Evolutionary conservation across 2,329 filamentous ascomycete genomes (phyloP).

Genomic region (Trichoderma atroviride): DNA sequence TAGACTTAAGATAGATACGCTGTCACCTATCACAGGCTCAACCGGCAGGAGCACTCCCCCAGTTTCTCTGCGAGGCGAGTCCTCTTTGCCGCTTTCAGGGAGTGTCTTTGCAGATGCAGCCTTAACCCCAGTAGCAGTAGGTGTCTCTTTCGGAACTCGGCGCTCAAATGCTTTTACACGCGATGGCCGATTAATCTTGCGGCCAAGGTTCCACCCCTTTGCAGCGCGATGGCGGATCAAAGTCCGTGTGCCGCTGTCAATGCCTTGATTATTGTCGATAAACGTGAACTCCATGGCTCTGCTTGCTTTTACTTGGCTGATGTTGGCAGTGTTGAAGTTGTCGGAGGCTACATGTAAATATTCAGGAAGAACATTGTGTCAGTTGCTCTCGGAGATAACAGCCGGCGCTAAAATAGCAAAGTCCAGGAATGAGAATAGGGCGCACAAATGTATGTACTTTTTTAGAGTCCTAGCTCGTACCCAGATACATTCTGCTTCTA

Average conservation of each 20-base stretch:
- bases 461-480: background rate
- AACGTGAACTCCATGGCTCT: background rate
- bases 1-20: background rate
- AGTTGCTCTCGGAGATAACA: background rate
- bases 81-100: background rate
- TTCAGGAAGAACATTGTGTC: background rate
- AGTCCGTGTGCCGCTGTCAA: background rate
- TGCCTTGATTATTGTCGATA: background rate
- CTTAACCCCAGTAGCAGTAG: background rate
- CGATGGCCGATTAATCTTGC: slow-evolving; percentile 7
- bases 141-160: background rate
- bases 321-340: background rate
- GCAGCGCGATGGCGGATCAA: background rate
- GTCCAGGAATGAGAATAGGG: background rate
- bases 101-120: background rate
- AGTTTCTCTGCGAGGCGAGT: background rate
- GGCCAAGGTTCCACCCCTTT: background rate
- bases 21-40: background rate
- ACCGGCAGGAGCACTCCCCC: background rate
- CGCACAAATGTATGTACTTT: background rate
- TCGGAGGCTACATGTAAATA: background rate
- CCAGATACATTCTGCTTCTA: background rate
- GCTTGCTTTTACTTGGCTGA: background rate
- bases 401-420: background rate
- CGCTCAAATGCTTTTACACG: slow-evolving; percentile 6